phyloP scores from a whole-genome alignment of 2,329 filamentous ascomycete species.

The Cordyceps militaris region DNA sequence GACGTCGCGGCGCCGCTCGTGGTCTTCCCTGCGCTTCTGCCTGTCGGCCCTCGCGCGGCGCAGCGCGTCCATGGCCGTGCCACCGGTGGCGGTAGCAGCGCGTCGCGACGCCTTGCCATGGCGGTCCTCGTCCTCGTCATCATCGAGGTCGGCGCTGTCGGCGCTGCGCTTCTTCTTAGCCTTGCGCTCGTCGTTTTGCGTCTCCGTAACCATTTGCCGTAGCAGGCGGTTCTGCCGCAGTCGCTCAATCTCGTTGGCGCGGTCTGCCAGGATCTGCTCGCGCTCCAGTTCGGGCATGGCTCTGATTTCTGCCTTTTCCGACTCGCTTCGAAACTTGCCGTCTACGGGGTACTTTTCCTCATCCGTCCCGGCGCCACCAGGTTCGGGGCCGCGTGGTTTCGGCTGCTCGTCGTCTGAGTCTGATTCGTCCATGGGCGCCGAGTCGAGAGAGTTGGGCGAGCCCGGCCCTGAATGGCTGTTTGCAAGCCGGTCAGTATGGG shows the following conservation, averaged over 20 bases:
- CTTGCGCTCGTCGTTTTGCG: conserved; percentile 54
- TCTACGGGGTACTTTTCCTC: conserved; percentile 76
- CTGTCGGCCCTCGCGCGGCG: conserved; percentile 57
- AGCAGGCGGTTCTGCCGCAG: conserved; percentile 77
- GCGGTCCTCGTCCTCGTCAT: conserved; percentile 35
- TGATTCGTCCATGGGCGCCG: conserved; percentile 84
- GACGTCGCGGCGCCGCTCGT: conserved; percentile 53
- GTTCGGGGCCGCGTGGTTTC: conserved; percentile 29
- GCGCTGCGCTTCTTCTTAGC: conserved; percentile 69
- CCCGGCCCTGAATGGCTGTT: conserved; percentile 59
- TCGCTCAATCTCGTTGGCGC: conserved; percentile 73
- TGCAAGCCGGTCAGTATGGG: background rate
- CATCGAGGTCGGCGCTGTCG: conserved; percentile 69
- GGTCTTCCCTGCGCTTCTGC: conserved; percentile 42
- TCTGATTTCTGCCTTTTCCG: conserved; percentile 74
- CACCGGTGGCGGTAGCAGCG: conserved; percentile 41
- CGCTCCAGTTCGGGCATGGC: conserved; percentile 83
- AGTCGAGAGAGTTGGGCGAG: conserved; percentile 70
- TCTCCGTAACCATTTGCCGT: conserved; percentile 64
- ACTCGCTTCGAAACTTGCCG: conserved; percentile 68
- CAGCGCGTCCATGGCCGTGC: conserved; percentile 64
- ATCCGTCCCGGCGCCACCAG: conserved; percentile 41
- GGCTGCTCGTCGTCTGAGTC: conserved; percentile 53
- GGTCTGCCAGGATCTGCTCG: conserved; percentile 83
- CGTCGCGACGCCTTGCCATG: conserved; percentile 65